Conservation (phyloP, 768 basidiomycete species). For the Exidia glandulosa region DNA sequence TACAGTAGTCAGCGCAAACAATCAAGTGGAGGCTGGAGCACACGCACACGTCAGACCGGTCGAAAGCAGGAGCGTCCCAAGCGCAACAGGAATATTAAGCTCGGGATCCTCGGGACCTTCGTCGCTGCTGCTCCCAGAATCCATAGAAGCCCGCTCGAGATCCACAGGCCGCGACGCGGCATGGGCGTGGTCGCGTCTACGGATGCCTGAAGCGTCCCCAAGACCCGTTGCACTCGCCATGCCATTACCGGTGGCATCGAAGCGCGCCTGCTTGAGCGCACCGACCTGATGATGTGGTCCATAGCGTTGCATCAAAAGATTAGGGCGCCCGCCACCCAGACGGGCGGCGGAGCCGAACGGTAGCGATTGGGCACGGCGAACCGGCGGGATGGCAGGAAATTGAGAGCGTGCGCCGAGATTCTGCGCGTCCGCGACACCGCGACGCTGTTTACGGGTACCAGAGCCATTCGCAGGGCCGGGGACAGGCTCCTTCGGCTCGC, state of each 20-base stretch:
- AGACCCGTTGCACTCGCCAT: neutral
- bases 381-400: constrained; percentile 7
- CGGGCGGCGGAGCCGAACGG: neutral
- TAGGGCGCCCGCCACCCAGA: neutral
- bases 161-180: too few relatives aligned
- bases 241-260: neutral
- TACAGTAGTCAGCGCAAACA: constrained; percentile 9
- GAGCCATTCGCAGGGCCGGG: too few relatives aligned
- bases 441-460: too few relatives aligned
- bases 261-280: neutral
- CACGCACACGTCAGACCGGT: constrained; percentile 25
- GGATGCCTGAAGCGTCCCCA: too few relatives aligned
- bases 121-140: constrained; percentile 18
- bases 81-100: constrained; percentile 25
- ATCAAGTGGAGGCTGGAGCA: neutral
- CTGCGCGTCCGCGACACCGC: too few relatives aligned
- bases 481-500: too few relatives aligned
- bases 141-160: constrained; percentile 8
- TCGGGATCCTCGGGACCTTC: constrained; percentile 23
- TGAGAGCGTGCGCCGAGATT: too few relatives aligned
- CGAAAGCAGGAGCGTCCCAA: constrained; percentile 20
- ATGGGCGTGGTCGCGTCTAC: too few relatives aligned
- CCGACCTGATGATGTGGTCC: too few relatives aligned
- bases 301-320: neutral
- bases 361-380: neutral